These are phyloP conservation scores for Basidioascus undulatus DNA, from an alignment of 768 basidiomycete species.

Conservation along the genomic window DNA sequence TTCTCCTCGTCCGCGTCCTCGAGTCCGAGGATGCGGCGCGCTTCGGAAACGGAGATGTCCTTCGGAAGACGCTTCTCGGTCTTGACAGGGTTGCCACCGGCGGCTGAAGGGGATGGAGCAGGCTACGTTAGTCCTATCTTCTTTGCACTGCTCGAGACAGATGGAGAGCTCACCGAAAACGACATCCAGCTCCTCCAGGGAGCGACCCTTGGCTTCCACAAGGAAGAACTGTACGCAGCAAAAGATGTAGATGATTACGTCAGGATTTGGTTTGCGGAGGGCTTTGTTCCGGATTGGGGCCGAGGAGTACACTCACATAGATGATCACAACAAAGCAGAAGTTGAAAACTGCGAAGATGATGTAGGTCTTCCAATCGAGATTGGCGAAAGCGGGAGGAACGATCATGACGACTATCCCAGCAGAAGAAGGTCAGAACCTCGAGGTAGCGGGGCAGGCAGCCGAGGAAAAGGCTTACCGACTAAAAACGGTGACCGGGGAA, in stretches of 20 bases:
- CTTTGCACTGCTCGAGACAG: too few relatives aligned
- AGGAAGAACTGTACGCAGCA: too few relatives aligned
- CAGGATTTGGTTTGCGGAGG: too few relatives aligned
- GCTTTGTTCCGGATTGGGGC: too few relatives aligned
- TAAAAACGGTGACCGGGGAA: too few relatives aligned
- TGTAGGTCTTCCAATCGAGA: conserved; percentile 2
- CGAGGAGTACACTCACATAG: too few relatives aligned
- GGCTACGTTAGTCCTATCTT: too few relatives aligned
- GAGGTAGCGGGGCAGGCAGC: too few relatives aligned
- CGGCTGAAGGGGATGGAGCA: too few relatives aligned
- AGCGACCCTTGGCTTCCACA: conserved; percentile 6
- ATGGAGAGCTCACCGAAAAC: neutral
- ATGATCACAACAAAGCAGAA: conserved; percentile 6
- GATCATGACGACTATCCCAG: neutral
- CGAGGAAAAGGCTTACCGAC: too few relatives aligned
- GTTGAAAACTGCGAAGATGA: conserved; percentile 8
- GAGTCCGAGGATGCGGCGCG: neutral
- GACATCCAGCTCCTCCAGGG: conserved; percentile 2
- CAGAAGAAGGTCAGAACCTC: neutral
- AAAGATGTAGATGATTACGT: too few relatives aligned
- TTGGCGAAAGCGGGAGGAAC: neutral
- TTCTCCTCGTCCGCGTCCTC: too few relatives aligned
- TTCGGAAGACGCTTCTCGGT: neutral
- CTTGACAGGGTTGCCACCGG: neutral
- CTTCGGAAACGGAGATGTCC: neutral